Percentiles rank a stretch among this genome's conserved stretches.
These are phyloP conservation scores for Toxoplasma gondii DNA, from an alignment of 169 alveolate genomes.

Conservation along the genomic window DNA sequence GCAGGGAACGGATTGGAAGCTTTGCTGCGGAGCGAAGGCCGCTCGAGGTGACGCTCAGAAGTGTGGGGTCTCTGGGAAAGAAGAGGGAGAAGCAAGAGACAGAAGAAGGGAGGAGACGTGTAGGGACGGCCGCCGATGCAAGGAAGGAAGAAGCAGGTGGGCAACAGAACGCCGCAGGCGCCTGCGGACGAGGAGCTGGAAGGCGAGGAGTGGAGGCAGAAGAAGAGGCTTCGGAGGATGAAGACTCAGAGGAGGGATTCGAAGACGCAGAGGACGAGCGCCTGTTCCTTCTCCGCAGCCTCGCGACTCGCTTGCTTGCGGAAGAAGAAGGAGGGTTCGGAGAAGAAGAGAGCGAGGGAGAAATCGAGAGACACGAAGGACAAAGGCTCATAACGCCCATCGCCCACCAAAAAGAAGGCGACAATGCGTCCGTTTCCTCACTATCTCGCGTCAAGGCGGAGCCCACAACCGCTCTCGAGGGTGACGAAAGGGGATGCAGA, in stretches of 20 bases:
- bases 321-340: not conserved
- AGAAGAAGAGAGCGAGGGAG: not conserved
- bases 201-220: not conserved
- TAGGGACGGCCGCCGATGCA: not conserved
- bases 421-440: too few species aligned
- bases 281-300: not conserved
- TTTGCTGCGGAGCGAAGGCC: slow-evolving; percentile 1
- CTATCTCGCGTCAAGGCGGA: too few species aligned
- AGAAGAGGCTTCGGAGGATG: not conserved
- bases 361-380: not conserved
- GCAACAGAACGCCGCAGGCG: not conserved
- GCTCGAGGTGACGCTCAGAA: not conserved
- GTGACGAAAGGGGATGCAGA: too few species aligned
- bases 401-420: too few species aligned
- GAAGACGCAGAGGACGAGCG: not conserved
- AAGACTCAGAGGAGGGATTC: not conserved
- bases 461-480: too few species aligned
- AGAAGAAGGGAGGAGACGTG: not conserved
- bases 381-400: too few species aligned
- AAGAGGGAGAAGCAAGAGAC: not conserved
- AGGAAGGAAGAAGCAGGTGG: not conserved
- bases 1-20: not conserved
- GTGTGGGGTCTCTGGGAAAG: slow-evolving; percentile 30
- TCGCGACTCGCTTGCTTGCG: not conserved
- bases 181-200: too few species aligned